Percentiles rank a stretch among this genome's conserved stretches.
These are phyloP conservation scores for Cryptococcus maquisensis DNA, from an alignment of 1,284 basidiomycete genomes.

Conservation along the genomic window DNA sequence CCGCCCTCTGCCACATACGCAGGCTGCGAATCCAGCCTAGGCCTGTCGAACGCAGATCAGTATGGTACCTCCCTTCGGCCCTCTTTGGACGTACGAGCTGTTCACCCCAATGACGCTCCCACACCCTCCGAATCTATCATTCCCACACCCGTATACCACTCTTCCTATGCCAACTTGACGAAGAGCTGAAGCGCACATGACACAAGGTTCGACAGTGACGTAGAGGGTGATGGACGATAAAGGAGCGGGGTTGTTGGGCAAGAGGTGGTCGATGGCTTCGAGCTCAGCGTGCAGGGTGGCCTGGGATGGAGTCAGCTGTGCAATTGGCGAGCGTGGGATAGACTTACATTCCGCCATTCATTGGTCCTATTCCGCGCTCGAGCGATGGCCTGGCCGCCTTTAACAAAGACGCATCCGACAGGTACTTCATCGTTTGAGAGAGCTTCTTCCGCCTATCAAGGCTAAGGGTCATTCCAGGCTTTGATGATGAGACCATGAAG, in stretches of 20 bases:
- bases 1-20: slow-evolving; percentile 75
- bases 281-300: slow-evolving; percentile 97
- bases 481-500: not conserved
- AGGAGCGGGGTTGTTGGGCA: slow-evolving; percentile 60
- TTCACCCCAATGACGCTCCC: slow-evolving; percentile 91
- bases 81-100: slow-evolving; percentile 56
- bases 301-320: slow-evolving; percentile 49
- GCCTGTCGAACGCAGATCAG: slow-evolving; percentile 6
- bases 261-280: slow-evolving; percentile 89
- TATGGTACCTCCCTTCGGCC: not conserved
- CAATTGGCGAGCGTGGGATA: not conserved
- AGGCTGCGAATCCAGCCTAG: slow-evolving; percentile 63
- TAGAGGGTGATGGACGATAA: slow-evolving; percentile 81
- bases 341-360: slow-evolving; percentile 77
- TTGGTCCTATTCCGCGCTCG: slow-evolving; percentile 90
- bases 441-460: slow-evolving; percentile 62
- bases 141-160: slow-evolving; percentile 90
- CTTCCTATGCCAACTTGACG: slow-evolving; percentile 86
- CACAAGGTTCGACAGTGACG: slow-evolving; percentile 98
- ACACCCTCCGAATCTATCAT: slow-evolving; percentile 96
- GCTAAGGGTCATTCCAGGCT: slow-evolving; percentile 1
- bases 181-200: slow-evolving; percentile 96
- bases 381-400: slow-evolving; percentile 70
- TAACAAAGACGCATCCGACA: slow-evolving; percentile 93
- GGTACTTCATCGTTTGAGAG: slow-evolving; percentile 83